phyloP scores from a whole-genome alignment of 768 basidiomycete genomes.

The Baorangia bicolor region DNA sequence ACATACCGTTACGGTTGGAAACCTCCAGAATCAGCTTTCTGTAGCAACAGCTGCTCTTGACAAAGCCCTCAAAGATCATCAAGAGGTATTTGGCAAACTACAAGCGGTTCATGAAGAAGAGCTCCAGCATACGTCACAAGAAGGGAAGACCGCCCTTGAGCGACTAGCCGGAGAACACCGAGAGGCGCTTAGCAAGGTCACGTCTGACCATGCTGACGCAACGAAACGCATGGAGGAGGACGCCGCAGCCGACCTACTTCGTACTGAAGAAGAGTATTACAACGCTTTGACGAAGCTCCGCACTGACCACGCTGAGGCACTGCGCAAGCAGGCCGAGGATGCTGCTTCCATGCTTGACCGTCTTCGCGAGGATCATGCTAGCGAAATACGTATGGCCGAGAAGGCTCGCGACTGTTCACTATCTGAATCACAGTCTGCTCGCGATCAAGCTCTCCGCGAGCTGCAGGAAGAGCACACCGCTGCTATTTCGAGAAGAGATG shows the following conservation, averaged over 20 bases:
- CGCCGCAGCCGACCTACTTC: slow-evolving; percentile 54
- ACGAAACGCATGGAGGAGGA: slow-evolving; percentile 64
- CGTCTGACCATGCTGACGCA: slow-evolving; percentile 52
- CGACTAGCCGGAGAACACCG: slow-evolving; percentile 55
- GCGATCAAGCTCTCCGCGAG: slow-evolving; percentile 56
- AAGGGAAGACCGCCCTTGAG: slow-evolving; percentile 51
- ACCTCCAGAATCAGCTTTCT: slow-evolving; percentile 46
- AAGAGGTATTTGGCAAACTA: slow-evolving; percentile 58
- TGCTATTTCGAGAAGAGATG: slow-evolving; percentile 65
- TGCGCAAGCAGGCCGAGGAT: slow-evolving; percentile 62
- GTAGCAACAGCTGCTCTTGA: slow-evolving; percentile 43
- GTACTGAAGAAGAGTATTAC: slow-evolving; percentile 80
- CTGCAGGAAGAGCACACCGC: slow-evolving; percentile 73
- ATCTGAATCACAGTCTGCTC: slow-evolving; percentile 70
- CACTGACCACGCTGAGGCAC: slow-evolving; percentile 62
- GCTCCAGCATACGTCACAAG: slow-evolving; percentile 52
- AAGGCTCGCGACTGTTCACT: slow-evolving; percentile 73
- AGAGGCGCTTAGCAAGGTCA: slow-evolving; percentile 44
- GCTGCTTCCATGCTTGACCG: slow-evolving; percentile 63
- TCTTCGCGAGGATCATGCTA: slow-evolving; percentile 73
- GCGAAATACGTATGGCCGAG: slow-evolving; percentile 70
- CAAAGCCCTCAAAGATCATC: slow-evolving; percentile 55
- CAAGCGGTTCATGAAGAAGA: slow-evolving; percentile 51
- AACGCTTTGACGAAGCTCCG: slow-evolving; percentile 77
- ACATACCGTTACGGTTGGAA: slow-evolving; percentile 40